These are phyloP conservation scores for Rhododendron williamsianum DNA, from an alignment of 148 eudicot genomes.

Conservation along the genomic window DNA sequence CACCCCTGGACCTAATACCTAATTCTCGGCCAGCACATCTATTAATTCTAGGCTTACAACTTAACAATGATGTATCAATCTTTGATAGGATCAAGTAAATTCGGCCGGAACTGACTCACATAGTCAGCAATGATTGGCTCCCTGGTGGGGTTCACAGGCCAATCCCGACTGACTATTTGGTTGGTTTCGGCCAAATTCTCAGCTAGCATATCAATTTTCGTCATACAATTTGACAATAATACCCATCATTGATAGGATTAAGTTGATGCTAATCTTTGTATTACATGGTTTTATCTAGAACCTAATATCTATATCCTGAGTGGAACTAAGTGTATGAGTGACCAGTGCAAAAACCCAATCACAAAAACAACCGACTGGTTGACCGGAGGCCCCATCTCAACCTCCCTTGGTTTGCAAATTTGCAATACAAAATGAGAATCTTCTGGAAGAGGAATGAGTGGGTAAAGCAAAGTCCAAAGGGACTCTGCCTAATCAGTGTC, in stretches of 20 bases:
- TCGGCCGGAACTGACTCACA: background rate
- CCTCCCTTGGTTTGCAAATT: background rate
- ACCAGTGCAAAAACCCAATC: background rate
- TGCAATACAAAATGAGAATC: conserved; percentile 10
- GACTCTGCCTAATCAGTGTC: conserved; percentile 25
- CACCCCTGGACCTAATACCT: background rate
- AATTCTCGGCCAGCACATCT: background rate
- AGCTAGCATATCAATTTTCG: background rate
- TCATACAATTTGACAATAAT: background rate
- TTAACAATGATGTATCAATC: background rate
- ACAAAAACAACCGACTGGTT: conserved; percentile 29
- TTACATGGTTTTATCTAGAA: background rate
- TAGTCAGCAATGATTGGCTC: background rate
- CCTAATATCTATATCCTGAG: background rate
- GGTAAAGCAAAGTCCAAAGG: conserved; percentile 17
- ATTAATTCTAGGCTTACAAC: background rate
- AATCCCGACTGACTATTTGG: background rate
- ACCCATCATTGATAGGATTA: background rate
- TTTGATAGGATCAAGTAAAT: too few relatives aligned
- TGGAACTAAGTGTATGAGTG: background rate
- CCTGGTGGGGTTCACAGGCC: background rate
- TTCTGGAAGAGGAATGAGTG: conserved; percentile 13
- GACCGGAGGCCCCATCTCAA: conserved; percentile 19
- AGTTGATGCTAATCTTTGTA: background rate
- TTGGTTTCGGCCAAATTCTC: background rate